A percentile compares a stretch with the other conserved stretches of the same genome.
These are phyloP conservation scores for Cyanidioschyzon merolae DNA, from an alignment of 23 red algal species.

Conservation along the genomic window DNA sequence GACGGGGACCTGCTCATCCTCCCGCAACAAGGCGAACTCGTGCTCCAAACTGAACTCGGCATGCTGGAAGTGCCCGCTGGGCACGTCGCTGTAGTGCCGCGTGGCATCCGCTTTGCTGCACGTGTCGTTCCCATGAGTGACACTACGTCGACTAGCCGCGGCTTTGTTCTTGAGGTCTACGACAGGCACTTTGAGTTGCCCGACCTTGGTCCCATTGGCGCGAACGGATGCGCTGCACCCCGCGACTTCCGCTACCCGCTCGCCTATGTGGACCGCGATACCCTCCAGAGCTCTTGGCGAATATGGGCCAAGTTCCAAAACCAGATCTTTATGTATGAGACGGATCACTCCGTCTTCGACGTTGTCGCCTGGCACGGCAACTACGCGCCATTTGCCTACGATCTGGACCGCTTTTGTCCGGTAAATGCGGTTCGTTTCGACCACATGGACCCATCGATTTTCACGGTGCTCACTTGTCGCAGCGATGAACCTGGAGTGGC, in stretches of 20 bases:
- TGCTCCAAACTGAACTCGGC: slow-evolving; percentile 56
- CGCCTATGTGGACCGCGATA: slow-evolving; percentile 23
- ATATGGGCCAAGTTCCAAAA: slow-evolving; percentile 38
- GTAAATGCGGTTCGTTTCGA: slow-evolving; percentile 65
- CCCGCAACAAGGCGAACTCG: slow-evolving; percentile 40
- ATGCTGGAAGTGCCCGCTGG: slow-evolving; percentile 32
- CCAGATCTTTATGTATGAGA: slow-evolving; percentile 27
- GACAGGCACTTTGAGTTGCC: slow-evolving; percentile 55
- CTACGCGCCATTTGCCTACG: slow-evolving; percentile 57
- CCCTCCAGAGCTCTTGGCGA: neutral
- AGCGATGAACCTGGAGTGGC: slow-evolving; percentile 29
- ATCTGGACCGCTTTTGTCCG: slow-evolving; percentile 42
- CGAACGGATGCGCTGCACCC: slow-evolving; percentile 48
- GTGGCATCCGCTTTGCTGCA: slow-evolving; percentile 55
- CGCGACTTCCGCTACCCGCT: slow-evolving; percentile 53
- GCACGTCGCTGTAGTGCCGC: slow-evolving; percentile 42
- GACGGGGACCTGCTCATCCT: slow-evolving; percentile 69
- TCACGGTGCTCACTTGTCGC: slow-evolving; percentile 60
- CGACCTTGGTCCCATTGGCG: slow-evolving; percentile 46
- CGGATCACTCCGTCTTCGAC: slow-evolving; percentile 43
- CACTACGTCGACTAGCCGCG: slow-evolving; percentile 6
- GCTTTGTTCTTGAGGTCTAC: slow-evolving; percentile 54
- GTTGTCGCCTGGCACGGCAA: slow-evolving; percentile 82
- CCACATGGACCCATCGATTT: slow-evolving; percentile 71
- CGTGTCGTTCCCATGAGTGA: neutral